phyloP scores from a whole-genome alignment of 106 monocot species.

The Triglochin maritima region DNA sequence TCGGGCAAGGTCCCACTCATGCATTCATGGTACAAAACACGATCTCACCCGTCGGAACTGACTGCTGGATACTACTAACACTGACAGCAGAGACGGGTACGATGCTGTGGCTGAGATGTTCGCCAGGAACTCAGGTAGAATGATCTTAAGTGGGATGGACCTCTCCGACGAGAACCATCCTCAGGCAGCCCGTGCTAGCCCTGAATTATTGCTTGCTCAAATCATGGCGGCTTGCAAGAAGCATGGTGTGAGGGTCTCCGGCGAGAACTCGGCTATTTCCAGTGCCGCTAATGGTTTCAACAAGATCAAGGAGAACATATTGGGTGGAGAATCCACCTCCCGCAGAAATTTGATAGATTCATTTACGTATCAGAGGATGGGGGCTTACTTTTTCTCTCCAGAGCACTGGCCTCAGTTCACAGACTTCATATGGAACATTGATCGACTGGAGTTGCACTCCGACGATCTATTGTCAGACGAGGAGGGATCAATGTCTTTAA shows the following conservation, averaged over 20 bases:
- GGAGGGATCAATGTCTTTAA: conserved; percentile 4
- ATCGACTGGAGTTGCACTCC: conserved; percentile 8
- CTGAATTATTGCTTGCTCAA: conserved; percentile 37
- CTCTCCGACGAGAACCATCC: conserved; percentile 18
- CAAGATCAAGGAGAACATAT: conserved; percentile 31
- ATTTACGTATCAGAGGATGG: conserved; percentile 47
- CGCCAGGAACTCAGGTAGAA: conserved; percentile 20
- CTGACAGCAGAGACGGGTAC: conserved; percentile 31
- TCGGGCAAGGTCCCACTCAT: conserved; percentile 53
- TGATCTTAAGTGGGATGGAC: conserved; percentile 47
- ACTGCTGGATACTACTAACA: conserved; percentile 56
- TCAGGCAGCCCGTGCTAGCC: conserved; percentile 18
- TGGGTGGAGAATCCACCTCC: not conserved
- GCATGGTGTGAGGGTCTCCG: conserved; percentile 33
- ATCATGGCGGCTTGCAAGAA: conserved; percentile 34
- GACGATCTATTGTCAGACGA: conserved; percentile 12
- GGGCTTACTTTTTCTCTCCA: conserved; percentile 7
- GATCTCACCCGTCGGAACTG: conserved; percentile 39
- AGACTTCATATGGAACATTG: conserved; percentile 14
- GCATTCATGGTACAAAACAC: conserved; percentile 44
- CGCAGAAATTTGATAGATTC: not conserved
- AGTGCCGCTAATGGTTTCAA: not conserved
- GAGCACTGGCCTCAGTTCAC: conserved; percentile 18
- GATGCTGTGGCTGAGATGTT: conserved; percentile 46
- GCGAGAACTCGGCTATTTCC: conserved; percentile 42